phyloP scores from a whole-genome alignment of 2,329 filamentous ascomycete species.

The Zymoseptoria passerinii region DNA sequence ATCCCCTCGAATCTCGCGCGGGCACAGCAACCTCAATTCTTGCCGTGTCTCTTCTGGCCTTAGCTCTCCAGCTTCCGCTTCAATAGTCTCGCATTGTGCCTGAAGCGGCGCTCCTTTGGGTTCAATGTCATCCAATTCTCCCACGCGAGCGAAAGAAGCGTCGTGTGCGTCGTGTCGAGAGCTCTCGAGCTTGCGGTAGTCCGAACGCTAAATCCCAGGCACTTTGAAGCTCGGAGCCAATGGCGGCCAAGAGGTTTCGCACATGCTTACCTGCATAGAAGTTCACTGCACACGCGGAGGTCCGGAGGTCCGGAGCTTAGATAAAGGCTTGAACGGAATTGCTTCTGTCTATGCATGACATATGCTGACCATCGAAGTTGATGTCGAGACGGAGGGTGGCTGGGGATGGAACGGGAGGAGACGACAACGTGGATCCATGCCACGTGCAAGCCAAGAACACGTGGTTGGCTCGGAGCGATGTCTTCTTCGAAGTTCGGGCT shows the following conservation, averaged over 20 bases:
- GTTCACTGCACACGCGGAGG: background rate
- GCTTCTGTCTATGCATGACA: background rate
- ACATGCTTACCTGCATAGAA: background rate
- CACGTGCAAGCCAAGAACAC: background rate
- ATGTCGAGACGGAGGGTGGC: background rate
- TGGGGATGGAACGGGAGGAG: background rate
- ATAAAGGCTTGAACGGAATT: background rate
- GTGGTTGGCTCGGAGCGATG: background rate
- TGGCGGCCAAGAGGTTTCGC: background rate
- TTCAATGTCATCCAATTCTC: background rate
- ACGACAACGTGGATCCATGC: background rate
- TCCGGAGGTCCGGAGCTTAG: background rate
- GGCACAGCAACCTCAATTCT: background rate
- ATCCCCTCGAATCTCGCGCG: background rate
- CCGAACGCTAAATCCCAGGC: background rate
- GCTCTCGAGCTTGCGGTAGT: background rate
- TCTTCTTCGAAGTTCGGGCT: background rate
- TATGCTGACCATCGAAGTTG: background rate
- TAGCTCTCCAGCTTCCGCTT: background rate
- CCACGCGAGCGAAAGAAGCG: background rate
- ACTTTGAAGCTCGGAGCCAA: background rate
- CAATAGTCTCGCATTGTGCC: background rate
- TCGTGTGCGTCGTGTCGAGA: background rate
- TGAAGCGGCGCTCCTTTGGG: background rate
- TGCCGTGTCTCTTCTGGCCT: background rate